A percentile compares a stretch with the other conserved stretches of the same genome.
Evolutionary conservation across 352 stramenopile genomes (phyloP).

Genomic region (Plasmopara viticola): DNA sequence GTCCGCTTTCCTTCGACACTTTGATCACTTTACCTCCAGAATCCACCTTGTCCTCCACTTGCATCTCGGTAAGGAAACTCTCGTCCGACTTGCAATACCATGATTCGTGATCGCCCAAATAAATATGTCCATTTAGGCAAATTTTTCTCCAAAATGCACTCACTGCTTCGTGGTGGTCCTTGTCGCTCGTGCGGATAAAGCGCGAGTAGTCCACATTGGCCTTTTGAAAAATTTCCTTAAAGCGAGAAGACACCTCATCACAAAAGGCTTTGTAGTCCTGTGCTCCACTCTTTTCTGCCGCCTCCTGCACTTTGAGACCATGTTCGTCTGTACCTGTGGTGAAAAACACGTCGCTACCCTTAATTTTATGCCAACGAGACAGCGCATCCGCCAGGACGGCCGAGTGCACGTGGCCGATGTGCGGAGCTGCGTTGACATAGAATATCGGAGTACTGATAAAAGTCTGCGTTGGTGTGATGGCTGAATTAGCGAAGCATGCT

Average conservation of each 20-base stretch:
- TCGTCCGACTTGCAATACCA: slow-evolving; percentile 99
- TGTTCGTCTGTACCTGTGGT: slow-evolving; percentile 98
- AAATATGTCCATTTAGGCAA: slow-evolving; percentile 91
- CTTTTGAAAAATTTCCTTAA: slow-evolving; percentile 85
- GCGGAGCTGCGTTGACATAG: slow-evolving; percentile 98
- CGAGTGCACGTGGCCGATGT: slow-evolving; percentile 99
- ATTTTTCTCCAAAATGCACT: slow-evolving; percentile 89
- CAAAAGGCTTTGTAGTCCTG: slow-evolving; percentile 87
- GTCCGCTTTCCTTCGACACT: slow-evolving; percentile 88
- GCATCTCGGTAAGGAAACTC: slow-evolving; percentile 96
- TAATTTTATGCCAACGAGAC: slow-evolving; percentile 69
- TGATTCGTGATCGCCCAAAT: slow-evolving; percentile 94
- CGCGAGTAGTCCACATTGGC: slow-evolving; percentile 90
- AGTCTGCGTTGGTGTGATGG: slow-evolving; percentile 12
- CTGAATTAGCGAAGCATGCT: not conserved
- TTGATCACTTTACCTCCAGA: slow-evolving; percentile 33
- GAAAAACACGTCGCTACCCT: slow-evolving; percentile 78
- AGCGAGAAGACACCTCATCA: slow-evolving; percentile 88
- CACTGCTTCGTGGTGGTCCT: slow-evolving; percentile 89
- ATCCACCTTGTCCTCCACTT: slow-evolving; percentile 86
- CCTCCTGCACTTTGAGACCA: slow-evolving; percentile 94
- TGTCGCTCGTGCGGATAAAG: slow-evolving; percentile 97
- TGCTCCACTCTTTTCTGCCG: slow-evolving; percentile 78
- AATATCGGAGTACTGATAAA: slow-evolving; percentile 99
- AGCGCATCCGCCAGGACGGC: slow-evolving; percentile 86